phyloP scores from a whole-genome alignment of 768 basidiomycete genomes.

The Boletus sensibilis region DNA sequence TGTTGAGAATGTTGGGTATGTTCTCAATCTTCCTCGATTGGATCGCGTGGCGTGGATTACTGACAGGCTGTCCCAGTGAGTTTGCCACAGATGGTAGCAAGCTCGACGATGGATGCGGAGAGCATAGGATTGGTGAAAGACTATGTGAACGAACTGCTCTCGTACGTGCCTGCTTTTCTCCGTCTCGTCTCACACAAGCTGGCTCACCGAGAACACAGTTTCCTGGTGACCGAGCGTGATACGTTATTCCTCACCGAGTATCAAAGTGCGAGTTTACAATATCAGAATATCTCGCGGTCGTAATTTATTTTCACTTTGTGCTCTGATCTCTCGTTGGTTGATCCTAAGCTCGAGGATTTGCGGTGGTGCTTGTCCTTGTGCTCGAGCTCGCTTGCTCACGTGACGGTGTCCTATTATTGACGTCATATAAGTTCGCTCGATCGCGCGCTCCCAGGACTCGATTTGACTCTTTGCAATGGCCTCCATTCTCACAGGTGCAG shows the following conservation, averaged over 20 bases:
- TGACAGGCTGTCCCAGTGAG: slow-evolving; percentile 60
- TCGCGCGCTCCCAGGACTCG: background rate
- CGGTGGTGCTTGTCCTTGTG: background rate
- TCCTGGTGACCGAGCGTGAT: slow-evolving; percentile 73
- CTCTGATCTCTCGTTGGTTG: background rate
- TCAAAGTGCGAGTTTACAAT: slow-evolving; percentile 69
- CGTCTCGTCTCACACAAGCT: background rate
- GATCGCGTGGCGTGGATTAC: background rate
- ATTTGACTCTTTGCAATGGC: slow-evolving; percentile 38
- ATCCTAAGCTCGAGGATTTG: background rate
- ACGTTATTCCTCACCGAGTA: slow-evolving; percentile 77
- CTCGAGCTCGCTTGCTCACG: background rate
- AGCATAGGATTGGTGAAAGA: slow-evolving; percentile 81
- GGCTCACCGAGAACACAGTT: slow-evolving; percentile 43
- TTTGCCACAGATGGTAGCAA: slow-evolving; percentile 86
- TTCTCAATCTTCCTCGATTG: slow-evolving; percentile 8
- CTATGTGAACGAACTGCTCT: slow-evolving; percentile 85
- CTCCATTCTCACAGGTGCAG: slow-evolving; percentile 45
- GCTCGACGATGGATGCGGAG: slow-evolving; percentile 88
- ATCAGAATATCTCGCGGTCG: slow-evolving; percentile 81
- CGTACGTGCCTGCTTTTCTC: slow-evolving; percentile 44
- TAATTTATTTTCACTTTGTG: slow-evolving; percentile 33
- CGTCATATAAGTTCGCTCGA: slow-evolving; percentile 2
- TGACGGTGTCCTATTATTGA: background rate
- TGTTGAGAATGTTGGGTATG: slow-evolving; percentile 88